phyloP scores from a whole-genome alignment of 345 rosid genomes.

The Arabis hirsuta region DNA sequence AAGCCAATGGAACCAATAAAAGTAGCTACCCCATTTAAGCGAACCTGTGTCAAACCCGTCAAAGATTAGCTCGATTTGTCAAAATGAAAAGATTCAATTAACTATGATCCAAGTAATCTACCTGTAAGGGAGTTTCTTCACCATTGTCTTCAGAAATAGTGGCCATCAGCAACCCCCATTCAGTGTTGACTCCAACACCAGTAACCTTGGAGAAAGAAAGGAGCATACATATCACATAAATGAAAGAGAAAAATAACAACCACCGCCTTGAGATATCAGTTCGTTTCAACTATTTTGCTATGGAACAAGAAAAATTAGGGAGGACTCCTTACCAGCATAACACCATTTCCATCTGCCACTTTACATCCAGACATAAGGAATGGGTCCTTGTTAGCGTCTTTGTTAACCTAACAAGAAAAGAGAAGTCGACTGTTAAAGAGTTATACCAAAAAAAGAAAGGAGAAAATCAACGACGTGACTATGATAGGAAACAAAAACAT shows the following conservation, averaged over 20 bases:
- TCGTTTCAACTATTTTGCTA: not conserved
- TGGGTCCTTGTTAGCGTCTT: conserved; percentile 73
- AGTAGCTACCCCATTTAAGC: conserved; percentile 97
- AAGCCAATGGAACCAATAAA: conserved; percentile 93
- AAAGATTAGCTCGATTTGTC: conserved; percentile 26
- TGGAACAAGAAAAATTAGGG: not conserved
- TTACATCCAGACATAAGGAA: conserved; percentile 99
- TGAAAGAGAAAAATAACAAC: not conserved
- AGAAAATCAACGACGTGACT: not conserved
- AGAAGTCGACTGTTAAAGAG: not conserved
- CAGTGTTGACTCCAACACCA: conserved; percentile 92
- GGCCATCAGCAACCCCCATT: conserved; percentile 99
- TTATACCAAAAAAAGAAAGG: not conserved
- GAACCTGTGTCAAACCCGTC: conserved; percentile 58
- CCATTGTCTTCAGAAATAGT: conserved; percentile 96
- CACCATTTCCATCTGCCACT: conserved; percentile 96
- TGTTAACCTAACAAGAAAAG: conserved; percentile 66
- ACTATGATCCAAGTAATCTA: conserved; percentile 30
- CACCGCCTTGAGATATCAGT: not conserved
- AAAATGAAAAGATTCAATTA: not conserved
- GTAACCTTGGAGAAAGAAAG: conserved; percentile 65
- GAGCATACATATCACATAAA: not conserved
- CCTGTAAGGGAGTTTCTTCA: conserved; percentile 99
- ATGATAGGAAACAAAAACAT: conserved; percentile 23
- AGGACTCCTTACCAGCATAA: conserved; percentile 69